Evolutionary conservation across 768 basidiomycete genomes (phyloP).

Genomic region (Boletus sp.): DNA sequence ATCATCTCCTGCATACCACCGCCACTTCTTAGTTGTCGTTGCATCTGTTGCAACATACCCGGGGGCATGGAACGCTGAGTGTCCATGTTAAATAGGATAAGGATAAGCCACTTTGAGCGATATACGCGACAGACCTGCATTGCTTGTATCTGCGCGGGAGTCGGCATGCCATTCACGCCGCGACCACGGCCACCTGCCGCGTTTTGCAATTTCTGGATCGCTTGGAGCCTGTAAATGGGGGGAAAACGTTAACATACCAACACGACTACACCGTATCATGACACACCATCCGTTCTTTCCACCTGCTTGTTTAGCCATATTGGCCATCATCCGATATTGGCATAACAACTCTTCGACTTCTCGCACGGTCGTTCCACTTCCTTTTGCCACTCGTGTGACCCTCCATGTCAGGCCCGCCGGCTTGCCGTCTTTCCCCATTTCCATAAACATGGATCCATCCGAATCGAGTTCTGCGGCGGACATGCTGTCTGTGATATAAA

Average conservation of each 20-base stretch:
- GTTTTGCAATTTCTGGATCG: conserved; percentile 91
- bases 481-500: conserved; percentile 99
- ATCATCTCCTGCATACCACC: conserved; percentile 98
- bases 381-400: conserved; percentile 84
- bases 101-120: background rate
- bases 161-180: conserved; percentile 85
- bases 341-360: conserved; percentile 98
- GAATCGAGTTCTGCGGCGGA: conserved; percentile 90
- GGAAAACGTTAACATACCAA: conserved; percentile 3
- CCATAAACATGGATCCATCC: conserved; percentile 90
- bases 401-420: conserved; percentile 87
- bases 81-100: conserved; percentile 5
- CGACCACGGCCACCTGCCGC: conserved; percentile 84
- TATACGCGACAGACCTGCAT: conserved; percentile 66
- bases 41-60: conserved; percentile 93
- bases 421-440: conserved; percentile 76
- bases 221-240: conserved; percentile 55
- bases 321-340: conserved; percentile 98
- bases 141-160: conserved; percentile 88
- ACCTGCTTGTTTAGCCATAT: conserved; percentile 97
- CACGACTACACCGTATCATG: background rate
- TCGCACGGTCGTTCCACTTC: conserved; percentile 90
- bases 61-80: conserved; percentile 86
- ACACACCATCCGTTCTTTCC: conserved; percentile 92
- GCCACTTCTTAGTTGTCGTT: conserved; percentile 70